These are phyloP conservation scores for Kregervanrija delftensis DNA, from an alignment of 805 yeast species.

Conservation along the genomic window DNA sequence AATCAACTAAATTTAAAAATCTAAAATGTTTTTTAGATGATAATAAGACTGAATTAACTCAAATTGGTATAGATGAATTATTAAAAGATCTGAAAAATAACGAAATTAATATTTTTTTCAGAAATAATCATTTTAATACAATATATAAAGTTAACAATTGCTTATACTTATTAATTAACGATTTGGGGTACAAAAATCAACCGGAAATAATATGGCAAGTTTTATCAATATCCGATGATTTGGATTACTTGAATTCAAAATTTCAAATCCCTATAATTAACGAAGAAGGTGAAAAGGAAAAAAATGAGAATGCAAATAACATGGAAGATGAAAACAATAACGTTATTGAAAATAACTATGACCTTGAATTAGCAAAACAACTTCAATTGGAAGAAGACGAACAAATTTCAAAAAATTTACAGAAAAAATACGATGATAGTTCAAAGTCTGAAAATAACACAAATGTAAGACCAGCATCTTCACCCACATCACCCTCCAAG, in stretches of 20 bases:
- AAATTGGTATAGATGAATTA: constrained; percentile 45
- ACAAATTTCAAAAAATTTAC: constrained; percentile 21
- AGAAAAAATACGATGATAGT: constrained; percentile 13
- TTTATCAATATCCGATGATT: constrained; percentile 57
- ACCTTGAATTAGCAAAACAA: constrained; percentile 22
- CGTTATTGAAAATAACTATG: constrained; percentile 17
- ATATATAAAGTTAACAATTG: constrained; percentile 42
- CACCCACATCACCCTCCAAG: not conserved
- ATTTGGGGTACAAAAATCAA: constrained; percentile 48
- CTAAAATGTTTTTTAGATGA: constrained; percentile 41
- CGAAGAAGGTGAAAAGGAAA: too few species aligned
- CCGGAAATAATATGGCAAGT: constrained; percentile 76
- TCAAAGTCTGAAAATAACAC: not conserved
- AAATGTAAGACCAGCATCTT: not conserved
- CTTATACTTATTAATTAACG: constrained; percentile 67
- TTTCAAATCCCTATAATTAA: not conserved
- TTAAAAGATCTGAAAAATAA: constrained; percentile 36
- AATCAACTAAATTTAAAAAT: constrained; percentile 7
- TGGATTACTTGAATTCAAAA: constrained; percentile 45
- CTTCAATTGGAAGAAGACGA: constrained; percentile 30
- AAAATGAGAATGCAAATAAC: constrained; percentile 1
- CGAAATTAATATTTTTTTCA: constrained; percentile 64
- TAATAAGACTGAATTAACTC: constrained; percentile 73
- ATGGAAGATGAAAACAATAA: constrained; percentile 13
- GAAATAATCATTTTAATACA: constrained; percentile 87